These are phyloP conservation scores for Neonectria neomacrospora DNA, from an alignment of 2,329 filamentous ascomycete genomes.

Conservation along the genomic window DNA sequence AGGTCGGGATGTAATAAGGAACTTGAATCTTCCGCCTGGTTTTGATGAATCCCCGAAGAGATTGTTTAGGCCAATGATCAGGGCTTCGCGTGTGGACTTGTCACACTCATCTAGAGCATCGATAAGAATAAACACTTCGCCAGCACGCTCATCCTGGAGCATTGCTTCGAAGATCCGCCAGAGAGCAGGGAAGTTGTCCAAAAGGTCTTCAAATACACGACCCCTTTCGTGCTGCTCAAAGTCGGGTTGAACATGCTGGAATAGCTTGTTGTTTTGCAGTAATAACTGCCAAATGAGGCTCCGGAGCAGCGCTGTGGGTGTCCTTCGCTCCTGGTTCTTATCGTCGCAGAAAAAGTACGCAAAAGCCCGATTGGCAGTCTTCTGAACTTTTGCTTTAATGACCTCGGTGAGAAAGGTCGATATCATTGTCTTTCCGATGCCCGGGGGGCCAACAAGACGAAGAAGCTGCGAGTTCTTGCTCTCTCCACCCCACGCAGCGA, in stretches of 20 bases:
- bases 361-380: background rate
- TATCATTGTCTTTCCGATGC: constrained; percentile 21
- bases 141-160: background rate
- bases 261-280: background rate
- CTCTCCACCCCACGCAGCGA: background rate
- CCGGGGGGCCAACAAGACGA: constrained; percentile 1
- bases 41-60: background rate
- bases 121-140: background rate
- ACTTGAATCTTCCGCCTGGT: background rate
- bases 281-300: constrained; percentile 15
- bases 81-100: background rate
- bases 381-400: background rate
- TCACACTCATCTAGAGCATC: background rate
- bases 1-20: background rate
- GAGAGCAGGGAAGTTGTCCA: background rate
- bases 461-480: background rate
- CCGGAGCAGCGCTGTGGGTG: background rate
- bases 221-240: background rate
- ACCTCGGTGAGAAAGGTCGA: constrained; percentile 11
- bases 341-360: constrained; percentile 20
- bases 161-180: background rate
- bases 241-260: background rate
- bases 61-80: background rate
- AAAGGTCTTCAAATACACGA: background rate
- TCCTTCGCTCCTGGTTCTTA: constrained; percentile 2